Base-by-base conservation (phyloP, 345 rosid species). In the Camelina sativa region DNA sequence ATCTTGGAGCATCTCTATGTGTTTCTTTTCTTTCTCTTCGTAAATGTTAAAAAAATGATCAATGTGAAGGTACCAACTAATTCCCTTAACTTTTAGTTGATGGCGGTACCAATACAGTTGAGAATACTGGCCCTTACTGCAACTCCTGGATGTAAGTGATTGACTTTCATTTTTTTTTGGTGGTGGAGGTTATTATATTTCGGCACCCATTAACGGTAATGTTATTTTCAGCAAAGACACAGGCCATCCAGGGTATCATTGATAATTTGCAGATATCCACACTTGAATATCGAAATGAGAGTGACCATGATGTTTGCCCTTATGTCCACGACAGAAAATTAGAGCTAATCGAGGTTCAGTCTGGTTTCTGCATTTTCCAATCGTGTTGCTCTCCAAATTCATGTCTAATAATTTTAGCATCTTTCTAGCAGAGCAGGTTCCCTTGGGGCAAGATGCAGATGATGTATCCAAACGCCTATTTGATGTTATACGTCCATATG, bases 71-170 rank as follows among this genome's bases (percentile, higher is more conserved):
- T 65, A 67, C 79, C 69, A 60, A 34, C 55, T 75, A 47, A 78
- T 85, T 61, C 71, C 25, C 56, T 63, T 50, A 74, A 43, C 67
- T 75, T 82, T 77, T 82, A 94, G 96, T 82, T 94, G 87, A 82
- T 87, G 91, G 85, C 91, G 6, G 76, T 84, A 61, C 87, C 89
- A 38, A 82, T 90, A 82, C 87, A 86, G 76, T 80, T 88, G 76
- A 86, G 98, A 74, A 85, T 94, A 80, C 73, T 94, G 72, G 98
- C 96, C 59, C 86, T 94, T 82, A 94, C 95, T 28, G 98, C 97
- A 56, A 94, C 97, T 65, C 97, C 97, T 74, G 98, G 98, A 77
- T 91, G 98, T 94, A 87, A 90, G 98, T 82, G 30, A 59, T 56
- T 40, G 44, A 16, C 25, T 30, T 8, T 40, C 47, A 1, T 1